A percentile compares a stretch with the other conserved stretches of the same genome.
phyloP scores from a whole-genome alignment of 2,329 filamentous ascomycete genomes.

The Aspergillus fijiensis region DNA sequence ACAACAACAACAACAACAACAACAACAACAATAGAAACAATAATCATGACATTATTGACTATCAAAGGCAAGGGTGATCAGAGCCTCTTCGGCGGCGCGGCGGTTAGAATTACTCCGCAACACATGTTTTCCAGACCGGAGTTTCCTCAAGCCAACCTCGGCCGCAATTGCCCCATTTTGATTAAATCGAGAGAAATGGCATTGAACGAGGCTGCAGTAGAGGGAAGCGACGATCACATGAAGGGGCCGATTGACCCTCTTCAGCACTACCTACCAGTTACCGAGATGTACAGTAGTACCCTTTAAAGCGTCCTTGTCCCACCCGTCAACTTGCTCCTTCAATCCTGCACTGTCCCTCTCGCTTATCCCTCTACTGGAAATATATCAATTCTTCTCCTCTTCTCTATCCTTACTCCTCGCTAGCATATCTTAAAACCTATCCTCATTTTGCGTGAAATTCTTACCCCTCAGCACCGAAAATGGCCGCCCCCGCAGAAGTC shows the following conservation, averaged over 20 bases:
- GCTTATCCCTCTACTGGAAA: not conserved
- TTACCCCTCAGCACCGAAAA: slow-evolving; percentile 42
- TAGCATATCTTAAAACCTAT: not conserved
- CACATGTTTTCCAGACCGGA: not conserved
- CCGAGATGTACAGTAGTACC: not conserved
- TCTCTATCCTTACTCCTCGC: not conserved
- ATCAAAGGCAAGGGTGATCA: too few relatives aligned
- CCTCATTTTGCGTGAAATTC: slow-evolving; percentile 1
- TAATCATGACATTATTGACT: not conserved
- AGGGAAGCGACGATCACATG: not conserved
- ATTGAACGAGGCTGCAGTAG: not conserved
- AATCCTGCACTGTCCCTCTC: not conserved
- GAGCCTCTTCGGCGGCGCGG: not conserved
- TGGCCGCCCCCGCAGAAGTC: slow-evolving; percentile 70
- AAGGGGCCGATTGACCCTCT: not conserved
- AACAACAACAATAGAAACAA: not conserved
- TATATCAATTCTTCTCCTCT: not conserved
- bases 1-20: too few relatives aligned
- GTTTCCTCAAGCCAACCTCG: not conserved
- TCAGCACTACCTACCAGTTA: too few relatives aligned
- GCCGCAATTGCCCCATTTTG: not conserved
- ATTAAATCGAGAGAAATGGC: not conserved
- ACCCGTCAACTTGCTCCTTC: not conserved
- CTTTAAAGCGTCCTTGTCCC: not conserved
- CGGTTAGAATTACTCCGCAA: not conserved